Conservation (phyloP, 768 basidiomycete genomes). For the Pleurotus salmoneostramineus region DNA sequence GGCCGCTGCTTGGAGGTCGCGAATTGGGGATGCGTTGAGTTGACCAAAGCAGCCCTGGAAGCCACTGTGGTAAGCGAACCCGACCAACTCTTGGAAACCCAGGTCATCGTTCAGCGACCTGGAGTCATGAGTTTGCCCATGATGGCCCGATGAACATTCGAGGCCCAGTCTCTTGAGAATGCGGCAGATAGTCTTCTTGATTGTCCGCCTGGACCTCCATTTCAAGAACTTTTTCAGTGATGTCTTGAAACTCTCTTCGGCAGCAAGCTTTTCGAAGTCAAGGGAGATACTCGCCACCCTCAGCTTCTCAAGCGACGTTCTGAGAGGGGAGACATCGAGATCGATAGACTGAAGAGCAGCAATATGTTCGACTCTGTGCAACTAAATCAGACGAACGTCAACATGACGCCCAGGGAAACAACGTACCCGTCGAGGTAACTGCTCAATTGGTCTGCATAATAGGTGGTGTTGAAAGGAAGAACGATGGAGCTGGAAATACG, state of each 20-base stretch:
- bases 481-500: slow-evolving; percentile 50
- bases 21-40: slow-evolving; percentile 23
- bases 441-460: slow-evolving; percentile 54
- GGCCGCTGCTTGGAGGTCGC: slow-evolving; percentile 50
- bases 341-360: slow-evolving; percentile 19
- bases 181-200: slow-evolving; percentile 28
- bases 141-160: slow-evolving; percentile 18
- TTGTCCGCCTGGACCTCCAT: slow-evolving; percentile 18
- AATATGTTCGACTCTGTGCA: slow-evolving; percentile 47
- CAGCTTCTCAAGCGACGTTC: slow-evolving; percentile 31
- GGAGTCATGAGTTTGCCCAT: not conserved
- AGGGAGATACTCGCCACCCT: slow-evolving; percentile 37
- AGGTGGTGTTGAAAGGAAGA: slow-evolving; percentile 66
- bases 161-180: slow-evolving; percentile 27
- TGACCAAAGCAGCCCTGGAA: not conserved
- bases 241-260: slow-evolving; percentile 33
- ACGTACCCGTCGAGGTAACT: slow-evolving; percentile 47
- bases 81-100: not conserved
- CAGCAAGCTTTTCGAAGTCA: slow-evolving; percentile 40
- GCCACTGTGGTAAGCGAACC: not conserved
- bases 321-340: slow-evolving; percentile 32
- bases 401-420: not conserved
- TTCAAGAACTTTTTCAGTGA: slow-evolving; percentile 31
- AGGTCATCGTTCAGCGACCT: not conserved
- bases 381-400: not conserved